Evolutionary conservation across 768 basidiomycete genomes (phyloP).

Genomic region (Mycena vulgaris): DNA sequence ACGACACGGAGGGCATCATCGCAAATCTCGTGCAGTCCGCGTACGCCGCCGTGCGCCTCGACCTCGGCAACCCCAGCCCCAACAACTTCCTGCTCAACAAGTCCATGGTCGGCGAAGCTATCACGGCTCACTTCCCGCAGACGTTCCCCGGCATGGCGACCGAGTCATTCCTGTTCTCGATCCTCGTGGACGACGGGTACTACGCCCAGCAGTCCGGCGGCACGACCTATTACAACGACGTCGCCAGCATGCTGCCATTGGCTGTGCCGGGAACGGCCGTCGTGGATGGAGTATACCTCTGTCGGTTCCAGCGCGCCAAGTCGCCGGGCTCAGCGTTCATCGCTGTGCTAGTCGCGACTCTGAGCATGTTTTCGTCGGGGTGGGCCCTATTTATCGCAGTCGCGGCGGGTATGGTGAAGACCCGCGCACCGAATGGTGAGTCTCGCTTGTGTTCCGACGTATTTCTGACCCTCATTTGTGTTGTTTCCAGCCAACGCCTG

Average conservation of each 20-base stretch:
- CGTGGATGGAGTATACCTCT: constrained; percentile 44
- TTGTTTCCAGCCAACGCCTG: too few relatives aligned
- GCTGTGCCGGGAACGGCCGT: constrained; percentile 38
- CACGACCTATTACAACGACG: not conserved
- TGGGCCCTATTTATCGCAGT: constrained; percentile 35
- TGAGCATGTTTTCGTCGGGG: constrained; percentile 44
- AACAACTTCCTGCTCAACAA: constrained; percentile 48
- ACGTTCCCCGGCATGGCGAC: not conserved
- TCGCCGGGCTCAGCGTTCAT: constrained; percentile 34
- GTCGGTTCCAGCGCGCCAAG: constrained; percentile 40
- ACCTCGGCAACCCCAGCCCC: constrained; percentile 45
- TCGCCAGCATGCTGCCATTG: constrained; percentile 29
- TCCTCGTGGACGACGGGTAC: constrained; percentile 16
- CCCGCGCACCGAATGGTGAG: too few relatives aligned
- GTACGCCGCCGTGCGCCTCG: constrained; percentile 46
- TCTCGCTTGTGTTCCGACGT: too few relatives aligned
- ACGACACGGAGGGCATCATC: constrained; percentile 29
- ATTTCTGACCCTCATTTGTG: too few relatives aligned
- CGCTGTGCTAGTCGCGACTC: constrained; percentile 44
- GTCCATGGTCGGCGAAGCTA: not conserved
- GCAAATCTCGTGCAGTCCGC: constrained; percentile 43
- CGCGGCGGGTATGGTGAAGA: constrained; percentile 6
- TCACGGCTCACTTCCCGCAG: constrained; percentile 5
- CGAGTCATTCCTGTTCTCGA: constrained; percentile 11
- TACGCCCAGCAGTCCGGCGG: not conserved